phyloP scores from a whole-genome alignment of 2,329 filamentous ascomycete species.

The Penicillium sp. region DNA sequence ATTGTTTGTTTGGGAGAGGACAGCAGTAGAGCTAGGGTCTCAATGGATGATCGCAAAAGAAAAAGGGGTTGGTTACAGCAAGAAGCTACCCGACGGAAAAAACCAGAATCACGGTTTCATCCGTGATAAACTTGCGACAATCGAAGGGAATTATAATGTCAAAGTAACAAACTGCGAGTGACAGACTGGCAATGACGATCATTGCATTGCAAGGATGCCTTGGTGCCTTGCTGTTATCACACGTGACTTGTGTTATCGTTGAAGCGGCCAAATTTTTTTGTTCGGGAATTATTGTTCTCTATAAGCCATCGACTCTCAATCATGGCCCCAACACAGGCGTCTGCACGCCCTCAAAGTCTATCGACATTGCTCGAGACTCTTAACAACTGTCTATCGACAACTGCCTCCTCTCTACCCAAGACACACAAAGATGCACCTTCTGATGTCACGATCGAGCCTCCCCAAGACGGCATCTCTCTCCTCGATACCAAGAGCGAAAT shows the following conservation, averaged over 20 bases:
- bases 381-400: conserved; percentile 34
- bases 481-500: conserved; percentile 96
- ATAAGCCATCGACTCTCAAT: neutral
- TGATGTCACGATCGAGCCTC: conserved; percentile 69
- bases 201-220: neutral
- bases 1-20: conserved; percentile 9
- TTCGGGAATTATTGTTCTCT: neutral
- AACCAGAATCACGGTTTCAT: conserved; percentile 1
- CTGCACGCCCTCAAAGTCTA: conserved; percentile 26
- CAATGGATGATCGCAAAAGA: neutral
- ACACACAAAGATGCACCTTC: conserved; percentile 42
- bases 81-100: neutral
- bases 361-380: conserved; percentile 35
- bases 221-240: neutral
- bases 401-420: conserved; percentile 37
- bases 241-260: conserved; percentile 12
- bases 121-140: neutral
- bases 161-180: conserved; percentile 6
- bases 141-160: conserved; percentile 5
- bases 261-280: conserved; percentile 11
- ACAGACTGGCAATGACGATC: conserved; percentile 9
- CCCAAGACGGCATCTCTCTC: conserved; percentile 84
- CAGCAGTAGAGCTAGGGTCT: neutral
- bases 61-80: neutral
- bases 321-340: conserved; percentile 28